A percentile compares a stretch with the other conserved stretches of the same genome.
phyloP scores from a whole-genome alignment of 176 grass and related monocot genomes.

The Oryza longistaminata region DNA sequence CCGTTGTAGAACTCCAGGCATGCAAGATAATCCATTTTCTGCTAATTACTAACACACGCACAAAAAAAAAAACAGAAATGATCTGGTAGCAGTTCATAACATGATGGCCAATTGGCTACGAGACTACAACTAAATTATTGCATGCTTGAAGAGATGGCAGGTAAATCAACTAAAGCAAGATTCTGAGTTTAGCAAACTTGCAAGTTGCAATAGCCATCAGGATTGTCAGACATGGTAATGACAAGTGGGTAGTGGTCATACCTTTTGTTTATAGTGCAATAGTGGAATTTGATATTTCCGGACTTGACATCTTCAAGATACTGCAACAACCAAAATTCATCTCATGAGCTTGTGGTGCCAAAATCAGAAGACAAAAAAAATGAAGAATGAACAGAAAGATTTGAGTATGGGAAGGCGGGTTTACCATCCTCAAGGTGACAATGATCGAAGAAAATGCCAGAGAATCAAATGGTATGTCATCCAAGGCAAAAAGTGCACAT shows the following conservation, averaged over 20 bases:
- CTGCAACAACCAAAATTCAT: conserved; percentile 44
- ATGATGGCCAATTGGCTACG: not conserved
- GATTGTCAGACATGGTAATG: not conserved
- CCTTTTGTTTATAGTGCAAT: conserved; percentile 99
- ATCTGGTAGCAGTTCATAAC: not conserved
- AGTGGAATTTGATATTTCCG: conserved; percentile 82
- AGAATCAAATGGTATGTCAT: conserved; percentile 96
- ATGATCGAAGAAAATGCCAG: conserved; percentile 97
- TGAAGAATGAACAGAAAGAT: not conserved
- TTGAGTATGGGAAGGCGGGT: conserved; percentile 8
- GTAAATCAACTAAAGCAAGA: not conserved
- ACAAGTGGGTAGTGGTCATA: conserved; percentile 2
- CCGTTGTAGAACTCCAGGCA: not conserved
- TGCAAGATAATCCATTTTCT: not conserved
- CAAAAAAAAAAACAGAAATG: not conserved
- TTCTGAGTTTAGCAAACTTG: not conserved
- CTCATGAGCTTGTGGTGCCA: not conserved
- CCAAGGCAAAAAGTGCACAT: conserved; percentile 79
- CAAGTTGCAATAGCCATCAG: not conserved
- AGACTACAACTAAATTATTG: not conserved
- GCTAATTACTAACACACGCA: not conserved
- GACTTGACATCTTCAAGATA: conserved; percentile 84
- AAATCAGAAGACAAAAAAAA: not conserved
- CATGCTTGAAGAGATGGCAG: conserved; percentile 2
- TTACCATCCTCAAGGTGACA: conserved; percentile 94